Evolutionary conservation across 2,329 filamentous ascomycete genomes (phyloP).

Genomic region (Sarocladiaceae sp.): DNA sequence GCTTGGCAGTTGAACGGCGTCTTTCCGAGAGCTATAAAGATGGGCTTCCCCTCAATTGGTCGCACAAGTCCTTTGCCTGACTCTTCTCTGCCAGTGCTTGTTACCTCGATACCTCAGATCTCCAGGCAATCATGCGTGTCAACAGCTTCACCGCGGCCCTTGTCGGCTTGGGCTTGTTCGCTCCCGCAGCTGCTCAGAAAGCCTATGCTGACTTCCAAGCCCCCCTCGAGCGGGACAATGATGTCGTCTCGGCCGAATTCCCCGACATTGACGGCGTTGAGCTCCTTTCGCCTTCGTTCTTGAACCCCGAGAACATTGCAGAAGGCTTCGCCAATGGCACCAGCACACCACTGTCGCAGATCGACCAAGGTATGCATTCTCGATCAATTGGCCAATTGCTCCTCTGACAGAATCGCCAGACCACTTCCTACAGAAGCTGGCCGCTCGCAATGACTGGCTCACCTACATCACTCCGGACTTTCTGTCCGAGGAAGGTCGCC

Average conservation of each 20-base stretch:
- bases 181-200: neutral
- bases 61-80: neutral
- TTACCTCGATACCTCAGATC: no score
- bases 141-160: no score
- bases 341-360: neutral
- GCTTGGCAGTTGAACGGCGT: no score
- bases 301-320: neutral
- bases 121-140: no score
- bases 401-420: neutral
- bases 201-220: slow-evolving; percentile 3
- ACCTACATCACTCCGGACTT: slow-evolving; percentile 15
- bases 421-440: slow-evolving; percentile 5
- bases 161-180: neutral
- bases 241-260: neutral
- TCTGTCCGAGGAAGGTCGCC: slow-evolving; percentile 17
- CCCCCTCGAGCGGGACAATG: neutral
- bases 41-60: no score
- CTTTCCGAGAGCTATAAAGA: no score
- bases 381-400: neutral
- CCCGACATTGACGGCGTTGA: slow-evolving; percentile 8
- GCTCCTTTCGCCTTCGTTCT: slow-evolving; percentile 9
- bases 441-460: slow-evolving; percentile 16
- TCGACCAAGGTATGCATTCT: neutral
- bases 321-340: slow-evolving; percentile 10
- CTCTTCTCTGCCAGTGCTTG: neutral